A percentile compares a stretch with the other conserved stretches of the same genome.
Evolutionary conservation across 1,284 basidiomycete species (phyloP).

Genomic region (Sanguinoderma infundibulare): DNA sequence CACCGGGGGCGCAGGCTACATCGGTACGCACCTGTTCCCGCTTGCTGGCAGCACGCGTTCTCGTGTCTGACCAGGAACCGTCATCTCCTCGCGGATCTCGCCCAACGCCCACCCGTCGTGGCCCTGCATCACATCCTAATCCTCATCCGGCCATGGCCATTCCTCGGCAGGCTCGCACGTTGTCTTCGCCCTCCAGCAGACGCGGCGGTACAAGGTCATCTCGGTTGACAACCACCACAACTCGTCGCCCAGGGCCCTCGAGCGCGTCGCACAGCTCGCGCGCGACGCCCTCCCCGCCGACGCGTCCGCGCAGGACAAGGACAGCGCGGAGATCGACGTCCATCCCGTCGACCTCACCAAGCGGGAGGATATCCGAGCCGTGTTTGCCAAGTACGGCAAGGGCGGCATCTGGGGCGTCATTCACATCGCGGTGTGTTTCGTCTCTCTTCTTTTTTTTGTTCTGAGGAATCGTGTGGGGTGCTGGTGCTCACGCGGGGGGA

Average conservation of each 20-base stretch:
- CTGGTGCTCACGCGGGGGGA: not conserved
- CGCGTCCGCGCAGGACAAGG: constrained; percentile 66
- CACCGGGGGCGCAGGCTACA: constrained; percentile 86
- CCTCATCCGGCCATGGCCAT: not conserved
- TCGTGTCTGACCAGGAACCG: constrained; percentile 6
- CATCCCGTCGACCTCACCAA: constrained; percentile 78
- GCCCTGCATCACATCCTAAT: not conserved
- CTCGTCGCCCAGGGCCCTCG: constrained; percentile 76
- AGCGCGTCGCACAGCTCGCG: constrained; percentile 81
- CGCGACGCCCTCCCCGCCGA: constrained; percentile 66
- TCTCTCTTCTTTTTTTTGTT: not conserved
- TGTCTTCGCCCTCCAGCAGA: constrained; percentile 84
- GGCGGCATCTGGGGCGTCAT: constrained; percentile 98
- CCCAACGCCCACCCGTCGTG: not conserved
- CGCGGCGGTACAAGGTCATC: constrained; percentile 88
- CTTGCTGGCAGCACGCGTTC: not conserved
- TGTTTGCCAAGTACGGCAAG: constrained; percentile 86
- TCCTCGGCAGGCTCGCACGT: constrained; percentile 82
- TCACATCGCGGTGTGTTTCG: constrained; percentile 82
- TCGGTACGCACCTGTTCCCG: constrained; percentile 53
- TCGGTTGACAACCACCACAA: constrained; percentile 96
- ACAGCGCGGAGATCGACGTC: constrained; percentile 74
- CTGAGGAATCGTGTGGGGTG: not conserved
- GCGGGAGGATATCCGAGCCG: constrained; percentile 67
- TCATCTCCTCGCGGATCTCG: constrained; percentile 8